Conservation (phyloP, 2,329 filamentous ascomycete genomes). For the Colletotrichum kahawae region DNA sequence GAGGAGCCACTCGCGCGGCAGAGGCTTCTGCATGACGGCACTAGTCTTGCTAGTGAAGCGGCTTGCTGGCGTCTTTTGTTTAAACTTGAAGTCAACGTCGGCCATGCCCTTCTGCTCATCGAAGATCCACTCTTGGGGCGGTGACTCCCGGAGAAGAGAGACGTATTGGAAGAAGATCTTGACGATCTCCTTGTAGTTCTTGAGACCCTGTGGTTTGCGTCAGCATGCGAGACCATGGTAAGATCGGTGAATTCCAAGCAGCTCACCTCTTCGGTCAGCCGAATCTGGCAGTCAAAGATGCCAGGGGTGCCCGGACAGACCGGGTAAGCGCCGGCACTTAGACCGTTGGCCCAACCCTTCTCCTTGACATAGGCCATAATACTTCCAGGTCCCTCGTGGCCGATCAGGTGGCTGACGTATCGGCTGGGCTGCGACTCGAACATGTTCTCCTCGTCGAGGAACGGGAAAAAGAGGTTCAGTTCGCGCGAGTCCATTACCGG, state of each 20-base stretch:
- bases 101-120: conserved; percentile 89
- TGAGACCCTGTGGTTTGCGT: conserved; percentile 59
- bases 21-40: conserved; percentile 87
- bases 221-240: background rate
- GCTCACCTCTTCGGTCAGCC: conserved; percentile 78
- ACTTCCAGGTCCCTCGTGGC: conserved; percentile 91
- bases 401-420: conserved; percentile 88
- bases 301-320: conserved; percentile 80
- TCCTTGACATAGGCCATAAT: conserved; percentile 89
- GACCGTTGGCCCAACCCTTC: conserved; percentile 86
- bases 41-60: conserved; percentile 87
- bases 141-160: conserved; percentile 78
- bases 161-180: conserved; percentile 93
- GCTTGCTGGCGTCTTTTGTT: conserved; percentile 88
- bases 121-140: conserved; percentile 91
- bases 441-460: conserved; percentile 80
- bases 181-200: conserved; percentile 80
- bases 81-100: conserved; percentile 94
- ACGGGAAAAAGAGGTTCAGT: conserved; percentile 82
- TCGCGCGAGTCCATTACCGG: conserved; percentile 88
- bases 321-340: conserved; percentile 77
- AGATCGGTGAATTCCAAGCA: conserved; percentile 12
- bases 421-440: conserved; percentile 83
- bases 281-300: conserved; percentile 80
- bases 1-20: conserved; percentile 86